phyloP scores from a whole-genome alignment of 129 eudicot genomes.

The Centrapalus pauciflorus region DNA sequence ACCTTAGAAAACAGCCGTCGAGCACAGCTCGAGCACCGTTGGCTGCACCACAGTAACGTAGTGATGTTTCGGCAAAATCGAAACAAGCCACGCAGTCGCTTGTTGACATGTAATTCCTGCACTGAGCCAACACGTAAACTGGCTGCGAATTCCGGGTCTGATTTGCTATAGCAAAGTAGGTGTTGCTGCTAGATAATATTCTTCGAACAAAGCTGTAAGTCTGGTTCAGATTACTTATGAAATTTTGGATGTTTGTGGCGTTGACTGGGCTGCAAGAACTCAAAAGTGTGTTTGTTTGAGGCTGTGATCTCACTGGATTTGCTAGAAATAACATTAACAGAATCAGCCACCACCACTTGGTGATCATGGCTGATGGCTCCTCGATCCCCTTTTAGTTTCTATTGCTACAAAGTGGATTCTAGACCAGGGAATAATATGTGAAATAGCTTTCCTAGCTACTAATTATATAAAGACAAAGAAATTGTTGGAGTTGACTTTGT shows the following conservation, averaged over 20 bases:
- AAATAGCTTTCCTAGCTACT: not conserved
- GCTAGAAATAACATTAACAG: conserved; percentile 8
- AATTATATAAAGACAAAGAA: conserved; percentile 9
- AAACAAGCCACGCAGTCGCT: conserved; percentile 58
- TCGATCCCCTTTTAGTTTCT: conserved; percentile 4
- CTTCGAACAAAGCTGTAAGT: conserved; percentile 45
- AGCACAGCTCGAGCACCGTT: conserved; percentile 67
- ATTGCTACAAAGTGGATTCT: conserved; percentile 3
- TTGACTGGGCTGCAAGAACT: conserved; percentile 53
- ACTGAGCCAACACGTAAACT: conserved; percentile 62
- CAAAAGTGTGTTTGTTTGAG: conserved; percentile 54
- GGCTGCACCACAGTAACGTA: conserved; percentile 52
- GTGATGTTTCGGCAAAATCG: conserved; percentile 37
- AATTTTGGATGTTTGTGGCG: conserved; percentile 29
- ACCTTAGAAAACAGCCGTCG: conserved; percentile 84
- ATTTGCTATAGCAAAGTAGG: conserved; percentile 43
- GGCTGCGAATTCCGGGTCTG: conserved; percentile 51
- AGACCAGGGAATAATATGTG: not conserved
- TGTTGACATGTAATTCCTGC: conserved; percentile 55
- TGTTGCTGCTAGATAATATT: conserved; percentile 33
- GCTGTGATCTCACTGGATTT: conserved; percentile 37
- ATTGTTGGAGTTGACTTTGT: no score
- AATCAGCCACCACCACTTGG: conserved; percentile 22
- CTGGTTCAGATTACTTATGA: conserved; percentile 44
- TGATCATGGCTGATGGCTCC: no score